Evolutionary conservation across 345 rosid species (phyloP), one percentile per base, ranked within the genome.

Genomic region (Euphorbia lathyris): DNA sequence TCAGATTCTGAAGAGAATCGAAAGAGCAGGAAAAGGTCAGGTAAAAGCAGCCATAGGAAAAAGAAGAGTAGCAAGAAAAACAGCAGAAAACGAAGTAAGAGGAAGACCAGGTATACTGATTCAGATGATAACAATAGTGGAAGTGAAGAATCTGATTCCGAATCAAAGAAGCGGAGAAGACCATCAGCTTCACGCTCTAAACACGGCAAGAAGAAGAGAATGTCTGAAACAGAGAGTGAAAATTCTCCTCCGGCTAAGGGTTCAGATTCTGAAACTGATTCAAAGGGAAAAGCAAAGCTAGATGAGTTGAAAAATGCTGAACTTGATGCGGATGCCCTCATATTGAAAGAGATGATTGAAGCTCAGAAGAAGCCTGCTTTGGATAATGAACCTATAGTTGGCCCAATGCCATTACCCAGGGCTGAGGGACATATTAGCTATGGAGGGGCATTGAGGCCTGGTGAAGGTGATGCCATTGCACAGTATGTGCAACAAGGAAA

Each of bases 381-480:
- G 47, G 96, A 88, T 8, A 74, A 78, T 10, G 99, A 95, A 38
- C 88, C 83, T 14, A 74, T 76, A 19, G 98, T 92, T 63, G 98
- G 99, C 55, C 99, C 98, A 58, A 83, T 87, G 84, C 98, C 99
- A 0, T 67, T 95, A 83, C 97, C 98, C 4, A 86, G 82, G 78
- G 96, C 94, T 27, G 97, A 95, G 66, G 96, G 98, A n/a, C 99
- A 92, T 71, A 89, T 96, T 25, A 90, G 97, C 75, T 96, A 96
- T 73, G 98, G 99, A 76, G 97, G 98, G 70, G 99, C 99, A 2
- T 78, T 96, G 72, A 82, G 99, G 74, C 99, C 99, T 19, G 98
- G 98, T 77, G 99, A 96, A 88, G 97, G 99, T 81, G 99, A 92
- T 58, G 98, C 96, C 14, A 92, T 96, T 76, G 98, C 99, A 2